Percentiles rank a stretch among this genome's conserved stretches.
Conservation (phyloP, 352 stramenopile species). For the Globisporangium polare region DNA sequence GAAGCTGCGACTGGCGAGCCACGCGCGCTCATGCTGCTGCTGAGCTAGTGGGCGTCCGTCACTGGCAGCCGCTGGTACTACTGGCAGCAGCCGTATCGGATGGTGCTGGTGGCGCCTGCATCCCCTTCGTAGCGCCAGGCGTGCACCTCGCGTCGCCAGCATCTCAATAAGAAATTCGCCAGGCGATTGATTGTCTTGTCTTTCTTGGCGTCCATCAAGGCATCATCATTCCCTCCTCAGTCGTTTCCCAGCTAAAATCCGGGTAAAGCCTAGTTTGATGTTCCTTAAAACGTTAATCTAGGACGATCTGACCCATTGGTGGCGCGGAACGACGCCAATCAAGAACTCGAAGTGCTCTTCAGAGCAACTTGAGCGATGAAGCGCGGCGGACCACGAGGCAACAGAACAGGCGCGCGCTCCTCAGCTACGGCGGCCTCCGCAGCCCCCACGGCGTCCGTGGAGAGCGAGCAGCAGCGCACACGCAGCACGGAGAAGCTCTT, state of each 20-base stretch:
- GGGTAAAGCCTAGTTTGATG: neutral
- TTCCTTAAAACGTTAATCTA: neutral
- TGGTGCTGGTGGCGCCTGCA: neutral
- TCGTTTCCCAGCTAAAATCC: neutral
- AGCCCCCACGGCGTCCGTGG: neutral
- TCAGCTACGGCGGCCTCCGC: neutral
- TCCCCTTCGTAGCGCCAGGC: neutral
- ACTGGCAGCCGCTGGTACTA: neutral
- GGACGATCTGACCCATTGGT: constrained; percentile 1
- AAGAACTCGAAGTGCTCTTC: neutral
- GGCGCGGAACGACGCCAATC: neutral
- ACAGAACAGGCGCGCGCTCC: neutral
- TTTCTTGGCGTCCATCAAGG: no score
- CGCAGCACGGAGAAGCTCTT: constrained; percentile 55
- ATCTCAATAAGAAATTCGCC: neutral
- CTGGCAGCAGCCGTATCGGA: neutral
- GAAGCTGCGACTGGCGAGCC: constrained; percentile 13
- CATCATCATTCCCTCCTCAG: neutral
- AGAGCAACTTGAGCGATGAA: neutral
- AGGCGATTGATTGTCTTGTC: no score
- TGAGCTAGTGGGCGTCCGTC: no score
- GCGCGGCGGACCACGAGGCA: neutral
- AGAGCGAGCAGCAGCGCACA: constrained; percentile 18
- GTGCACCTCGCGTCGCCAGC: neutral
- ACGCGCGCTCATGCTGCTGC: neutral